Evolutionary conservation across 202 grass and related monocot species (phyloP).

Genomic region (Musa balbisiana): DNA sequence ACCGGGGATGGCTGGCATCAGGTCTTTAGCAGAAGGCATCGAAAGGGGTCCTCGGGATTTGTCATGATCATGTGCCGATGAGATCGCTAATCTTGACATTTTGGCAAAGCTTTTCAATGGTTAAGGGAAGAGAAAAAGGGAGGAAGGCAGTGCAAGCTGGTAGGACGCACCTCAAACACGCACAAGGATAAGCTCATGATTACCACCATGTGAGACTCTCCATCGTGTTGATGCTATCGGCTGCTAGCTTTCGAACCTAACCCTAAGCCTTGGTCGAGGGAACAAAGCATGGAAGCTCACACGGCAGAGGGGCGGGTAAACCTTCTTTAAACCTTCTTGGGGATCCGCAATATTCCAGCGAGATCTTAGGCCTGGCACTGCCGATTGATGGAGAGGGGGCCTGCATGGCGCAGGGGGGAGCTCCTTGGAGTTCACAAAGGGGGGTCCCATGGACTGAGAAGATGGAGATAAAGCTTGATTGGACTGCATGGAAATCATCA

Average conservation of each 20-base stretch:
- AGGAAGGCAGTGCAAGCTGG: background rate
- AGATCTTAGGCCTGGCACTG: background rate
- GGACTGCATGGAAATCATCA: slow-evolving; percentile 11
- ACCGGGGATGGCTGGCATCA: no score
- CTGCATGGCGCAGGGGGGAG: background rate
- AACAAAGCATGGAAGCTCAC: no score
- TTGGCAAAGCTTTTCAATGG: background rate
- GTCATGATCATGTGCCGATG: no score
- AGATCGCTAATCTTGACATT: background rate
- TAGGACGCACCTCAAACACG: background rate
- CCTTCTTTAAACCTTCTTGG: background rate
- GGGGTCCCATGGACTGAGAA: background rate
- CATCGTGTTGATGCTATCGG: background rate
- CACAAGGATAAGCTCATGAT: background rate
- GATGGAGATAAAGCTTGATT: slow-evolving; percentile 8
- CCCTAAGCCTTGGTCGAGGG: background rate
- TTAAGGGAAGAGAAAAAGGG: background rate
- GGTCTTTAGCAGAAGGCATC: no score
- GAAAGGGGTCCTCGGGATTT: no score
- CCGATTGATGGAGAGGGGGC: background rate
- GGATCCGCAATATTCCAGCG: background rate
- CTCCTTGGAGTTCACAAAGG: slow-evolving; percentile 1
- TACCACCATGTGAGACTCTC: background rate
- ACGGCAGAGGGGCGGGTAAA: no score
- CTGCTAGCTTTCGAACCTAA: background rate